Percentiles rank a stretch among this genome's conserved stretches.
Evolutionary conservation across 805 yeast species (phyloP).

Genomic region (Saccharomyces mikatae): DNA sequence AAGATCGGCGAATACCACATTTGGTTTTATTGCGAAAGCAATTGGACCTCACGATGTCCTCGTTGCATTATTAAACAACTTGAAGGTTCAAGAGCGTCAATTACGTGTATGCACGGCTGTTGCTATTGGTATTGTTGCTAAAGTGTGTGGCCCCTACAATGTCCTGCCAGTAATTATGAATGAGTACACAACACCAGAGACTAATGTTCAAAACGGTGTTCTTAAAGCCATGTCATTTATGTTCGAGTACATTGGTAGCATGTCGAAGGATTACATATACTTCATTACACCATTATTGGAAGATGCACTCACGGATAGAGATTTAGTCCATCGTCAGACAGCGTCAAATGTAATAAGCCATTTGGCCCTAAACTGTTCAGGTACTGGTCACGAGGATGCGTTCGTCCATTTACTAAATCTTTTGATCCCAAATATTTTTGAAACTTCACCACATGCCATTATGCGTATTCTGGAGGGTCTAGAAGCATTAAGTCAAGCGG

Average conservation of each 20-base stretch:
- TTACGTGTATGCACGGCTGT: constrained; percentile 94
- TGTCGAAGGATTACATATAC: constrained; percentile 73
- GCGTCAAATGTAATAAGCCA: constrained; percentile 84
- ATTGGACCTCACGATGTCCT: constrained; percentile 95
- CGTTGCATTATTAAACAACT: constrained; percentile 71
- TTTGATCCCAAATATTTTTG: constrained; percentile 81
- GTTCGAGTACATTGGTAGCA: constrained; percentile 83
- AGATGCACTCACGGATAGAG: constrained; percentile 86
- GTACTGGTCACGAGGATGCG: constrained; percentile 69
- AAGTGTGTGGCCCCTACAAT: constrained; percentile 85
- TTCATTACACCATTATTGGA: constrained; percentile 72
- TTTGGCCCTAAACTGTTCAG: constrained; percentile 70
- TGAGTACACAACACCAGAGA: constrained; percentile 87
- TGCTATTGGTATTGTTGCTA: constrained; percentile 95
- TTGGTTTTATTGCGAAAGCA: constrained; percentile 84
- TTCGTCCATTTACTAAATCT: constrained; percentile 77
- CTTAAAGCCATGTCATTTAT: constrained; percentile 82
- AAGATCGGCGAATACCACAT: constrained; percentile 78
- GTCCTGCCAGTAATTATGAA: constrained; percentile 92
- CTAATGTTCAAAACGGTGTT: constrained; percentile 92
- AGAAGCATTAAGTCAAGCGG: constrained; percentile 57
- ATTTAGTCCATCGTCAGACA: constrained; percentile 89
- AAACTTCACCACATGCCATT: constrained; percentile 93
- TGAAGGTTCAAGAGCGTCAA: constrained; percentile 92
- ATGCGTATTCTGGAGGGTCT: constrained; percentile 72